Evolutionary conservation across 495 filamentous ascomycete species (phyloP).

Genomic region (Aspergillus saccharolyticus): DNA sequence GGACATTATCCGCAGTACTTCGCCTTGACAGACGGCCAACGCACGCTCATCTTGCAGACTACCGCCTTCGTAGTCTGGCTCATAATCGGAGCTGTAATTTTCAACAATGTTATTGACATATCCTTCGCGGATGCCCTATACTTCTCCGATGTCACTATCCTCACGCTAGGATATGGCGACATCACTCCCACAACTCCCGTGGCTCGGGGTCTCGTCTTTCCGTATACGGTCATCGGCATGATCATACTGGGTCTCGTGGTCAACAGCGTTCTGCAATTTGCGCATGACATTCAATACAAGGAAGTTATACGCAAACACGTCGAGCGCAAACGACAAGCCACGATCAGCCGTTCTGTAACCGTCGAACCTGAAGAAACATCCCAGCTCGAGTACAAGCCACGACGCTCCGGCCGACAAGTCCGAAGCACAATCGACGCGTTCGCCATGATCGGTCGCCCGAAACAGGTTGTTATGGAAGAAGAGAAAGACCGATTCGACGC

Average conservation of each 20-base stretch:
- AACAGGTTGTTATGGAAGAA: slow-evolving; percentile 35
- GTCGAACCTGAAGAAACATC: slow-evolving; percentile 1
- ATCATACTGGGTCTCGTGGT: slow-evolving; percentile 85
- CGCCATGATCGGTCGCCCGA: slow-evolving; percentile 18
- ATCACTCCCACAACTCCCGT: slow-evolving; percentile 41
- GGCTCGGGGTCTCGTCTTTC: slow-evolving; percentile 67
- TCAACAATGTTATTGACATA: slow-evolving; percentile 43
- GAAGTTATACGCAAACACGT: slow-evolving; percentile 64
- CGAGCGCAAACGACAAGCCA: slow-evolving; percentile 51
- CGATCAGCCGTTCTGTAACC: slow-evolving; percentile 39
- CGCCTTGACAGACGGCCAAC: slow-evolving; percentile 65
- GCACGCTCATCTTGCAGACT: slow-evolving; percentile 61
- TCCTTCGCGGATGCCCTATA: slow-evolving; percentile 55
- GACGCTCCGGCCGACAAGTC: slow-evolving; percentile 15
- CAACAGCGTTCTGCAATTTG: slow-evolving; percentile 71
- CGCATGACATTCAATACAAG: slow-evolving; percentile 55
- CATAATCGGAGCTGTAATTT: slow-evolving; percentile 54
- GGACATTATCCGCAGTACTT: slow-evolving; percentile 77
- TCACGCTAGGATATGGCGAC: slow-evolving; percentile 65
- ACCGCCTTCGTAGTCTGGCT: slow-evolving; percentile 60
- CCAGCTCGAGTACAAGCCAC: slow-evolving; percentile 9
- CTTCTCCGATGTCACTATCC: slow-evolving; percentile 61
- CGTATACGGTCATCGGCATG: slow-evolving; percentile 79
- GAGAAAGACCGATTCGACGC: slow-evolving; percentile 69
- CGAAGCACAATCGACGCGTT: slow-evolving; percentile 23